These are phyloP conservation scores for Gossypium thurberi DNA, from an alignment of 345 rosid species.

Conservation along the genomic window DNA sequence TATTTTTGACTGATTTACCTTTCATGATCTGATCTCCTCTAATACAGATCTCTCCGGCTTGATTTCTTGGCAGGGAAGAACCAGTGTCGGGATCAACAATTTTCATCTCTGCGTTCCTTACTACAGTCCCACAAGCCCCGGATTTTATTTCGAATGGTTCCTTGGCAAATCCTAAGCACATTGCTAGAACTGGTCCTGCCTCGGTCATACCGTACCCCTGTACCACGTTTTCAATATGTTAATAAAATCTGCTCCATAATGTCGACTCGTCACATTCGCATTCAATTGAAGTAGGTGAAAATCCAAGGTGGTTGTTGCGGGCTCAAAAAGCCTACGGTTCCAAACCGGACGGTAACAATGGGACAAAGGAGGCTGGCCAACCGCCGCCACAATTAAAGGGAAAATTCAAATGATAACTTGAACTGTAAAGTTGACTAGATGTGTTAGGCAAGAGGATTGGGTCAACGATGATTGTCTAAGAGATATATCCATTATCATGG, in stretches of 20 bases:
- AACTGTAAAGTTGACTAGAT: background rate
- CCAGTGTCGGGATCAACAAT: conserved; percentile 67
- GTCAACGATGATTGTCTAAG: background rate
- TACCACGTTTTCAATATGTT: background rate
- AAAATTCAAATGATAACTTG: background rate
- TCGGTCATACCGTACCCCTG: conserved; percentile 97
- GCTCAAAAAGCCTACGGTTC: too few species aligned
- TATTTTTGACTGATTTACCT: conserved; percentile 29
- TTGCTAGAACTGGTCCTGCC: conserved; percentile 78
- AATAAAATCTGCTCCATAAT: background rate
- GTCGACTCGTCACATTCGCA: background rate
- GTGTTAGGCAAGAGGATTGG: background rate
- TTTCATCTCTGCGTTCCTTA: conserved; percentile 88
- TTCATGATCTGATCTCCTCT: conserved; percentile 83
- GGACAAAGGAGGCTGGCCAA: too few species aligned
- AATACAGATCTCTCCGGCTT: conserved; percentile 76
- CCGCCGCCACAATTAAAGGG: background rate
- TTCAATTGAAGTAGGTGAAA: background rate
- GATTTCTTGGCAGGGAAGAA: conserved; percentile 46
- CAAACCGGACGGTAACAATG: too few species aligned
- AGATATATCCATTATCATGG: background rate
- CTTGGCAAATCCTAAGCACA: conserved; percentile 75
- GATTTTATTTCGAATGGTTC: conserved; percentile 60
- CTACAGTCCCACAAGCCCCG: conserved; percentile 79
- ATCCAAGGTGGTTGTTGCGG: background rate